These are phyloP conservation scores for Sugiyamaella xylanicola DNA, from an alignment of 1,139 yeast genomes.

Conservation along the genomic window DNA sequence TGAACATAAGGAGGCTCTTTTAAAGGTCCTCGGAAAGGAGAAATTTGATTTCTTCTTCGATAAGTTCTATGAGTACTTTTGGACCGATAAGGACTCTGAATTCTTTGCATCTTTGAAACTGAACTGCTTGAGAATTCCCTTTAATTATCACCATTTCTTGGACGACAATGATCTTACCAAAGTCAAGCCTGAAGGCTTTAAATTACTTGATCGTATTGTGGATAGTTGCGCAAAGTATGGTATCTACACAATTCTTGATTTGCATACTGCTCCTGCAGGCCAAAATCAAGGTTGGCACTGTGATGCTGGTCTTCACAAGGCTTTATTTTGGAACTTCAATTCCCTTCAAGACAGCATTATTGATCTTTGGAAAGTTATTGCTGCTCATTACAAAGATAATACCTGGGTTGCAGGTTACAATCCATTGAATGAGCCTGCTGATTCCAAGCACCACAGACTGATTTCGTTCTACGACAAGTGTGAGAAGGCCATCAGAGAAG, in stretches of 20 bases:
- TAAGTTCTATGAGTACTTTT: conserved; percentile 52
- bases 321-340: conserved; percentile 51
- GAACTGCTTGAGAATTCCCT: conserved; percentile 51
- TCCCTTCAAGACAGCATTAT: conserved; percentile 49
- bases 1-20: conserved; percentile 48
- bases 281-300: conserved; percentile 55
- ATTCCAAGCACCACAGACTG: conserved; percentile 45
- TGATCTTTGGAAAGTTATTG: conserved; percentile 49
- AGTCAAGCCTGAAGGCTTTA: conserved; percentile 48
- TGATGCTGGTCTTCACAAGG: conserved; percentile 49
- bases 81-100: conserved; percentile 51
- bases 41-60: conserved; percentile 51
- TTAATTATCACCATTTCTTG: conserved; percentile 52
- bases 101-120: conserved; percentile 47
- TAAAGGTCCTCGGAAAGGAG: conserved; percentile 46
- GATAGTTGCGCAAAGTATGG: conserved; percentile 45
- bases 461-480: conserved; percentile 43
- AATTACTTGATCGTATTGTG: conserved; percentile 47
- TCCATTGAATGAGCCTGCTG: conserved; percentile 52
- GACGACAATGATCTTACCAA: conserved; percentile 48
- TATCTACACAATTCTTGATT: conserved; percentile 49
- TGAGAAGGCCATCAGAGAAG: conserved; percentile 44
- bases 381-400: conserved; percentile 48
- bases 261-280: conserved; percentile 52
- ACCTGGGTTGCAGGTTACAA: conserved; percentile 53